A percentile compares a stretch with the other conserved stretches of the same genome.
These are phyloP conservation scores for Mycena alexandri DNA, from an alignment of 768 basidiomycete species.

Conservation along the genomic window DNA sequence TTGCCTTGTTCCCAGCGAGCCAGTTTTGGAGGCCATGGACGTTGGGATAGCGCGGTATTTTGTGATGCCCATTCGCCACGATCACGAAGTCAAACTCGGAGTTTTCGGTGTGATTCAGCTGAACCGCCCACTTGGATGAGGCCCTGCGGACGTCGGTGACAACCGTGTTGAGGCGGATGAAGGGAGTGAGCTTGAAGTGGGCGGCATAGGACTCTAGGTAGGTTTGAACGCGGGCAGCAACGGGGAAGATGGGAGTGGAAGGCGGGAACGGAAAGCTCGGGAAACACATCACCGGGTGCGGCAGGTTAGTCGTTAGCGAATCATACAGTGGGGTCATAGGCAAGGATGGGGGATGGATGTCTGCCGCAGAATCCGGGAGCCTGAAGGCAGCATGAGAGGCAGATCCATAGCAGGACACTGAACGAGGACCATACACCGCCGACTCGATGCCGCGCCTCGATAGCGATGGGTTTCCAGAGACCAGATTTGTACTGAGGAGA, in stretches of 20 bases:
- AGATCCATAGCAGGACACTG: conserved; percentile 1
- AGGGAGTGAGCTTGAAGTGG: conserved; percentile 68
- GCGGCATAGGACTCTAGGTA: conserved; percentile 79
- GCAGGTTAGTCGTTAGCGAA: conserved; percentile 84
- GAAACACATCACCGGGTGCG: conserved; percentile 83
- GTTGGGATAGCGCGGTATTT: conserved; percentile 70
- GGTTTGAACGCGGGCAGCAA: conserved; percentile 67
- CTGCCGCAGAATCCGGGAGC: conserved; percentile 66
- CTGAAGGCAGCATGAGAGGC: conserved; percentile 46
- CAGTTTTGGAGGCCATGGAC: conserved; percentile 72
- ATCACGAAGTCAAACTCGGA: conserved; percentile 73
- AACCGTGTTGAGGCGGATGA: conserved; percentile 72
- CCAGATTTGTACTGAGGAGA: conserved; percentile 67
- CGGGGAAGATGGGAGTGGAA: conserved; percentile 77
- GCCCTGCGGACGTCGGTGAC: conserved; percentile 65
- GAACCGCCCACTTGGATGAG: conserved; percentile 63
- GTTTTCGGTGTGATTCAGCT: conserved; percentile 51
- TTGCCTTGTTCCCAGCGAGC: conserved; percentile 64
- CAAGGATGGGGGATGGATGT: conserved; percentile 49
- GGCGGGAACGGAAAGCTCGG: conserved; percentile 75
- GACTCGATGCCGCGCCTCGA: conserved; percentile 73
- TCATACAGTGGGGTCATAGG: conserved; percentile 83
- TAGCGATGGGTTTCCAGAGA: conserved; percentile 73
- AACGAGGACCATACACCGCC: conserved; percentile 82
- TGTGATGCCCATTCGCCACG: conserved; percentile 84